Base-by-base conservation (phyloP, 2,329 filamentous ascomycete species). In the Talaromyces sp. region DNA sequence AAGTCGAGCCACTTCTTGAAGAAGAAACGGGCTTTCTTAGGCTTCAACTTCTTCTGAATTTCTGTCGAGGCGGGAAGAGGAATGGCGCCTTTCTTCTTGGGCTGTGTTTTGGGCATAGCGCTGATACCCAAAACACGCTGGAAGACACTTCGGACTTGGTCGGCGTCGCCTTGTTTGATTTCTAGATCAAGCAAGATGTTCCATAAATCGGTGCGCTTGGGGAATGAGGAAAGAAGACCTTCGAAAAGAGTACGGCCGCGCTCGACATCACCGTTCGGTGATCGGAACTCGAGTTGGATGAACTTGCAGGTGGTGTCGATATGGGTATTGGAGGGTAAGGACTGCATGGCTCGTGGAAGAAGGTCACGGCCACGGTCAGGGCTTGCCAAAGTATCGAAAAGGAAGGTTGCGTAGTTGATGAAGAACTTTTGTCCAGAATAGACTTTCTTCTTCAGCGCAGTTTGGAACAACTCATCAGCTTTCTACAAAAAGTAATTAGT, bases 181-280 rank as follows among this genome's bases (percentile, higher is more conserved):
- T 99, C 95, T 64, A 97, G 84, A 74, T 97, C 93, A 1, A 97
- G 80, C 69, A 96, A 88, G 78, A 96, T 89, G 77, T 92, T 95
- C 94, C 94, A 98, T 61, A 98, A 82, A 75, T 97, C 93, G 66
- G 92, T 87, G 76, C 92, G 91, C 82, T 96, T 96, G 54, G 93
- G 92, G 82, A 90, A 97, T 4, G 90, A 89, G 41, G 87, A 86
- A 8, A 99, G 84, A 9, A 99, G 84, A 45, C 90, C 90, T 78
- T 97, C 94, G 72, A 98, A 98, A 74, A 98, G 89, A 31, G 96
- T 99, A 19, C 96, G 90, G 10, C 95, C 95, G 66, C 92, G 91
- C 80, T 99, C 96, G 2, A 92, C 83, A 71, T 96, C 91, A 63
- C 93, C 93, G 72, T 90, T 87, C 8, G 87, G 78, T 11, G 91